phyloP scores from a whole-genome alignment of 2,329 filamentous ascomycete species.

The Colletotrichum scovillei region DNA sequence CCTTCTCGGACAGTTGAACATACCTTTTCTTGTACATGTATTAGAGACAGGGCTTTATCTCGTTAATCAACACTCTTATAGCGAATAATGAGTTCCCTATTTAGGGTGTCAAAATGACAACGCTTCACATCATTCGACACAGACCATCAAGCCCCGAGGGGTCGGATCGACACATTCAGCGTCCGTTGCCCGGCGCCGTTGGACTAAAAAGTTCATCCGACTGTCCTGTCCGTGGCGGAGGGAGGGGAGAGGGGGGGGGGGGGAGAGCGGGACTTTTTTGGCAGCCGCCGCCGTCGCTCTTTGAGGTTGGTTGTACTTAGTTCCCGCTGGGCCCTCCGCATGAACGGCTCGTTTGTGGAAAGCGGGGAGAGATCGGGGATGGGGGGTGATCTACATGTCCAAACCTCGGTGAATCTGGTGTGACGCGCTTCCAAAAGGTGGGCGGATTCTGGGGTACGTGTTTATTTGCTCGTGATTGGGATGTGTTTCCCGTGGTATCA shows the following conservation, averaged over 20 bases:
- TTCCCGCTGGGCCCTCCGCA: background rate
- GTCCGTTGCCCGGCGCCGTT: background rate
- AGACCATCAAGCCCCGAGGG: background rate
- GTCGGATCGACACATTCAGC: background rate
- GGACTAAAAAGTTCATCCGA: constrained; percentile 19
- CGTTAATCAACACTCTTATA: background rate
- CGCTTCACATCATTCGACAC: background rate
- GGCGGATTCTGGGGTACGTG: background rate
- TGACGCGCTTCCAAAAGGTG: background rate
- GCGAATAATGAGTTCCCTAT: background rate
- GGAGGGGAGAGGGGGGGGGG: background rate
- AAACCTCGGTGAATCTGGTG: background rate
- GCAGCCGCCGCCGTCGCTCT: too few species aligned
- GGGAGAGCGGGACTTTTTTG: too few species aligned
- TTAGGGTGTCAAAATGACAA: background rate
- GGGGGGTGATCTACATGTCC: background rate
- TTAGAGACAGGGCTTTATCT: background rate
- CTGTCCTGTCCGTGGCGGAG: background rate
- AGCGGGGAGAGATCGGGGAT: too few species aligned
- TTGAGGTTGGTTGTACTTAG: background rate
- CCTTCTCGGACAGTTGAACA: background rate
- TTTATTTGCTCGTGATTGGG: background rate
- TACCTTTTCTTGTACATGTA: background rate
- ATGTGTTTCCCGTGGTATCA: background rate
- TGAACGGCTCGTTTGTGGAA: background rate